Percentiles rank a stretch among this genome's conserved stretches.
phyloP scores from a whole-genome alignment of 345 rosid species.

The Boechera retrofracta region DNA sequence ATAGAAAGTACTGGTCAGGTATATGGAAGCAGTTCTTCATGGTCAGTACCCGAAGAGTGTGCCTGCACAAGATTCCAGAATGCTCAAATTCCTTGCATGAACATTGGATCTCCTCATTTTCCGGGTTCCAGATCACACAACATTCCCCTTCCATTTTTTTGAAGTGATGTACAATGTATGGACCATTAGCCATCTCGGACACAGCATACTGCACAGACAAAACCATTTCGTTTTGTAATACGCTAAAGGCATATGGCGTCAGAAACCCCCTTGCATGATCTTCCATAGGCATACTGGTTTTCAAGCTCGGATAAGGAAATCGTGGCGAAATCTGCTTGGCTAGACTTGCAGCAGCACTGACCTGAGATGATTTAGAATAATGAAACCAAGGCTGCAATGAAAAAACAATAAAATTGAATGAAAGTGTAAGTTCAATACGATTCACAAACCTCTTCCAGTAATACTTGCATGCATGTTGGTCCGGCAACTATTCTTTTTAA shows the following conservation, averaged over 20 bases:
- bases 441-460: constrained; percentile 81
- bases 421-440: background rate
- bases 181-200: constrained; percentile 83
- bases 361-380: constrained; percentile 51
- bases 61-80: constrained; percentile 84
- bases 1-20: constrained; percentile 77
- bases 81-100: constrained; percentile 94
- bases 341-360: constrained; percentile 58
- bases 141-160: constrained; percentile 87
- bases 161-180: constrained; percentile 72
- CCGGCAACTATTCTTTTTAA: constrained; percentile 62
- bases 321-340: constrained; percentile 48
- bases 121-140: constrained; percentile 71
- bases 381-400: constrained; percentile 32
- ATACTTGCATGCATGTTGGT: constrained; percentile 67
- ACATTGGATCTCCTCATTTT: constrained; percentile 81
- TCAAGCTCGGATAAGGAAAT: constrained; percentile 57
- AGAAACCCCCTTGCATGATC: constrained; percentile 78
- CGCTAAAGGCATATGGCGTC: constrained; percentile 78
- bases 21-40: constrained; percentile 80
- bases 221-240: constrained; percentile 76
- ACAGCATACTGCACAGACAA: constrained; percentile 76
- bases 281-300: constrained; percentile 86
- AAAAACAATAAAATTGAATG: background rate
- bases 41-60: constrained; percentile 67